Conservation (phyloP, 106 monocot species). For the Narthecium ossifragum region DNA sequence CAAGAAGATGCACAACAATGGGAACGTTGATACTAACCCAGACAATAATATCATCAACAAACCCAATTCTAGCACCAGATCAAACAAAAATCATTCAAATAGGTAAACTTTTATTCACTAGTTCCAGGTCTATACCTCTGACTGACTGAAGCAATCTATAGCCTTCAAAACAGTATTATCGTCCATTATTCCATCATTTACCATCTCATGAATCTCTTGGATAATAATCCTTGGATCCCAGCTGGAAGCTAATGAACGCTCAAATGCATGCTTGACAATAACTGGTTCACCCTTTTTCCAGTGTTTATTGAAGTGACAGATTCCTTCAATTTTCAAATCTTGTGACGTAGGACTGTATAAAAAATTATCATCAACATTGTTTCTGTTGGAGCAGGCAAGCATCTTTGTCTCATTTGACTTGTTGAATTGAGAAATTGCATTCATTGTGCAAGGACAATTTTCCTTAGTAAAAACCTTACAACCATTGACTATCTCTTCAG, state of each 20-base stretch:
- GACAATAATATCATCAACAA: too few species aligned
- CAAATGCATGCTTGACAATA: slow-evolving; percentile 59
- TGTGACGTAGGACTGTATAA: slow-evolving; percentile 53
- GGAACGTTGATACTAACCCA: too few species aligned
- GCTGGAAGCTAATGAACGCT: slow-evolving; percentile 49
- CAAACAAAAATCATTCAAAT: too few species aligned
- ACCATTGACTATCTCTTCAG: slow-evolving; percentile 93
- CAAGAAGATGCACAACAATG: too few species aligned
- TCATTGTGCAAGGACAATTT: slow-evolving; percentile 25
- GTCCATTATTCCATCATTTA: slow-evolving; percentile 42
- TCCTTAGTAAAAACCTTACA: slow-evolving; percentile 47
- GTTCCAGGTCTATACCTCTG: slow-evolving; percentile 57
- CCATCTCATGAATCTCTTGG: slow-evolving; percentile 69
- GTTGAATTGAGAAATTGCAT: slow-evolving; percentile 9
- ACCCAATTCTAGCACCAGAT: too few species aligned
- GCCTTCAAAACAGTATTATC: slow-evolving; percentile 49
- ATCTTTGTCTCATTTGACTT: slow-evolving; percentile 12
- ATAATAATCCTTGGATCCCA: slow-evolving; percentile 83
- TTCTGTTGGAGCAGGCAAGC: slow-evolving; percentile 31
- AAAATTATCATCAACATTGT: slow-evolving; percentile 28
- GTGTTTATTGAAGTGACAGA: slow-evolving; percentile 60
- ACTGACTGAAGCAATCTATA: slow-evolving; percentile 45
- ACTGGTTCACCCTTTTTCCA: slow-evolving; percentile 86
- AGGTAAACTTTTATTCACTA: too few species aligned
- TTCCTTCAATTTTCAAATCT: slow-evolving; percentile 54